Evolutionary conservation across 1,284 basidiomycete species (phyloP).

Genomic region (Sanguinoderma infundibulare): DNA sequence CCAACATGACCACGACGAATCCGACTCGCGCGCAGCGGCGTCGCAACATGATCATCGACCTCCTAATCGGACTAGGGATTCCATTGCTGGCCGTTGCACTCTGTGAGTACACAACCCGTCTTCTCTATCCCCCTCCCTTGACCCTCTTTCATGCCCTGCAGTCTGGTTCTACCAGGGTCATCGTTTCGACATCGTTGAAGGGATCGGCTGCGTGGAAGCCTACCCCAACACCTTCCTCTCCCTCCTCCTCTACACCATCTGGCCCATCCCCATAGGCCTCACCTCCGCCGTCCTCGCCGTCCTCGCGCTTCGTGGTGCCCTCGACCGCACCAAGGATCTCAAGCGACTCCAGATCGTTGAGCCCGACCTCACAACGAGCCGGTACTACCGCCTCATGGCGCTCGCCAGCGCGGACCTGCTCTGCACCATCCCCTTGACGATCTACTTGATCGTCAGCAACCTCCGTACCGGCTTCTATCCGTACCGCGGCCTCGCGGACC

Average conservation of each 20-base stretch:
- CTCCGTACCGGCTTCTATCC: conserved; percentile 13
- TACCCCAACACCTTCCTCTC: conserved; percentile 42
- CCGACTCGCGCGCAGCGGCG: conserved; percentile 34
- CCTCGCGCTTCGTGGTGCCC: not conserved
- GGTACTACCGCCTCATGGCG: conserved; percentile 57
- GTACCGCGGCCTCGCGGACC: conserved; percentile 42
- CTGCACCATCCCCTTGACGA: conserved; percentile 39
- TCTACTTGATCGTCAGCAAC: conserved; percentile 35
- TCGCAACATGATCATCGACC: conserved; percentile 40
- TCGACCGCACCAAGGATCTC: conserved; percentile 9
- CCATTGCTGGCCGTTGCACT: conserved; percentile 41
- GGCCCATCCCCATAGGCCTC: conserved; percentile 30
- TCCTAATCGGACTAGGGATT: conserved; percentile 41
- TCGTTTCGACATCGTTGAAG: conserved; percentile 51
- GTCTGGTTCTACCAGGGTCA: conserved; percentile 34
- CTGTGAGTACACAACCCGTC: conserved; percentile 34
- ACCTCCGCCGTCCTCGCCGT: conserved; percentile 28
- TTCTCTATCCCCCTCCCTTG: not conserved
- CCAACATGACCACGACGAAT: conserved; percentile 35
- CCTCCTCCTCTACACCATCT: conserved; percentile 30
- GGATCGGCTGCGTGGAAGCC: conserved; percentile 48
- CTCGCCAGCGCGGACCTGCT: conserved; percentile 47
- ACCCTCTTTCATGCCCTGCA: not conserved
- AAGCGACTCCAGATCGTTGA: conserved; percentile 29
- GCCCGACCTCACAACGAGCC: conserved; percentile 39